Conservation (phyloP, 352 stramenopile species). For the Globisporangium emineosum region DNA sequence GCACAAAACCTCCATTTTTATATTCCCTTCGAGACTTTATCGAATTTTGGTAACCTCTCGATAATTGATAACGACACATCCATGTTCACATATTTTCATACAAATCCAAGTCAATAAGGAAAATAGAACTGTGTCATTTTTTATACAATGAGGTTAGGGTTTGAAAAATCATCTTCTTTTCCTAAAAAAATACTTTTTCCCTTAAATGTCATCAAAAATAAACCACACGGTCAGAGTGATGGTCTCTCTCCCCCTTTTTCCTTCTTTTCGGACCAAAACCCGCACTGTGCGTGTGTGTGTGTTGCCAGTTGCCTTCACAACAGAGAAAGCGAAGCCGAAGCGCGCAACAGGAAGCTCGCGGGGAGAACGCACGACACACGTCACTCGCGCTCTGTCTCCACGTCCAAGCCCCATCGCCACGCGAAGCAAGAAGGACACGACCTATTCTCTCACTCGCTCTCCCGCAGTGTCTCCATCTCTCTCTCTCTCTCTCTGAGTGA, state of each 20-base stretch:
- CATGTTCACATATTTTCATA: no score
- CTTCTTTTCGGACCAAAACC: neutral
- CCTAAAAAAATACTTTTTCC: no score
- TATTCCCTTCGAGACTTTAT: no score
- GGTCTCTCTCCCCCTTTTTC: neutral
- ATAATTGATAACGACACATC: no score
- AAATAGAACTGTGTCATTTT: no score
- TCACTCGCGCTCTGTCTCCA: neutral
- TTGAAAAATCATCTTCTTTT: neutral
- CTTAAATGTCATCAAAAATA: neutral
- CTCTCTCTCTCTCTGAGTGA: neutral
- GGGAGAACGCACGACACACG: neutral
- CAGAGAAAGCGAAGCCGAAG: conserved; percentile 1
- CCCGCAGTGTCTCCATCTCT: neutral
- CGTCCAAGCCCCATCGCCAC: neutral
- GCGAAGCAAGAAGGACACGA: neutral
- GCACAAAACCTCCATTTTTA: no score
- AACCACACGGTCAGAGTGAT: neutral
- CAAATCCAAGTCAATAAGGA: no score
- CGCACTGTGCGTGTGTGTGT: neutral
- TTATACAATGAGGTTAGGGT: no score
- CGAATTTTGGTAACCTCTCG: no score
- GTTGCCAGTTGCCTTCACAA: neutral
- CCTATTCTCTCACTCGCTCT: neutral
- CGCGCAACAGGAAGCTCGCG: neutral